Evolutionary conservation across 805 yeast species (phyloP), one percentile per base, ranked within the genome.

Genomic region (Lipomyces spencermartinsiae): DNA sequence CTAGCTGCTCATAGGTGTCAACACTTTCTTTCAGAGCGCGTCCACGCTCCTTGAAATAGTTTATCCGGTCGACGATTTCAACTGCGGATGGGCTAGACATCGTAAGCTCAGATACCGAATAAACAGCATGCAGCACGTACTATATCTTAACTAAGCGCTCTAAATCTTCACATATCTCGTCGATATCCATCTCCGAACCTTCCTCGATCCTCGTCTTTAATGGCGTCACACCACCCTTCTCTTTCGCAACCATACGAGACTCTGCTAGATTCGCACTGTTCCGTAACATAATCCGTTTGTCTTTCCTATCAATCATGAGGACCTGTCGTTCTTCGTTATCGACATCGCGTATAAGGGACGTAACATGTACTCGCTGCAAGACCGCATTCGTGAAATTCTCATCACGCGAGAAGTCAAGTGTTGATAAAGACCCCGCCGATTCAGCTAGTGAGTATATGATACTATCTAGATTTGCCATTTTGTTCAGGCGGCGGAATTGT

Each of bases 261-360:
- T 4, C 49, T 9, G 49, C 31, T 49, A 59, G 22, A 53, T 46
- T 49, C 43, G 57, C 57, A 19, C 29, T 54, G 56, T 61, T 54
- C 16, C 60, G 57, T n/a, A 64, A 34, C 25, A 60, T 29, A 34
- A 59, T 68, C 0, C 61, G 58, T 16, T 53, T 62, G 2, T 63
- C 63, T n/a, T 9, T 43, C 25, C 19, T 14, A 34, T 59, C 70
- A 29, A 67, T 49, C 33, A 64, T 63, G 19, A 72, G 59, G n/a
- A 72, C 43, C 49, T 59, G 59, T 19, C 37, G 61, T 62, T 72
- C 74, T 19, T 65, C 68, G 19, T 65, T 53, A 46, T 72, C 70
- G 49, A 74, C 68, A 59, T 73, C 76, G 4, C 76, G 71, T 35
- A 73, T 72, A 22, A 73, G 65, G 19, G 71, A 60, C 49, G 75